These are phyloP conservation scores for Scheffersomyces illinoinensis DNA, from an alignment of 1,139 yeast genomes.

Conservation along the genomic window DNA sequence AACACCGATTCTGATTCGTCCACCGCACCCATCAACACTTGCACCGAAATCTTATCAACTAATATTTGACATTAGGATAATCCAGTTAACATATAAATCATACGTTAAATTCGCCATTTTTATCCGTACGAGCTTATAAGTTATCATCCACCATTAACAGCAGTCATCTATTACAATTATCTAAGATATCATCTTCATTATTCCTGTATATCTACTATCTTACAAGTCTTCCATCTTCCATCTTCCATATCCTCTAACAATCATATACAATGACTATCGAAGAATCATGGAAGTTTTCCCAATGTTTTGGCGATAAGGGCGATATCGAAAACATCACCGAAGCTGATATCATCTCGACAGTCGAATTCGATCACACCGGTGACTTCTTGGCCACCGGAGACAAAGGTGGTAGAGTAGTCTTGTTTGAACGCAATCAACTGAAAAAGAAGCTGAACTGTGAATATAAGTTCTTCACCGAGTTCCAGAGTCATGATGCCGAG, in stretches of 20 bases:
- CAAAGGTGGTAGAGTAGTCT: constrained; percentile 95
- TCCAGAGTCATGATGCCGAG: constrained; percentile 98
- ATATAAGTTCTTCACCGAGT: constrained; percentile 93
- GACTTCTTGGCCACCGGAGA: constrained; percentile 97
- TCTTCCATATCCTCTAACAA: background rate
- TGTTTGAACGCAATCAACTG: constrained; percentile 84
- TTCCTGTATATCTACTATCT: background rate
- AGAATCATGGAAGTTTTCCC: constrained; percentile 70
- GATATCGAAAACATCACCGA: constrained; percentile 95
- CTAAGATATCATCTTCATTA: background rate
- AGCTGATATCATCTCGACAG: constrained; percentile 96
- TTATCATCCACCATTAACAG: background rate
- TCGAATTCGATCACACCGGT: constrained; percentile 94
- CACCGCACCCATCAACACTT: background rate
- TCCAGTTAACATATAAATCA: background rate
- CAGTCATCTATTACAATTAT: background rate
- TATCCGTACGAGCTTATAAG: background rate
- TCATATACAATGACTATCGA: constrained; percentile 11
- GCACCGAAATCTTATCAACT: background rate
- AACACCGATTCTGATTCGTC: background rate
- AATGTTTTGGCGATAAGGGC: constrained; percentile 97
- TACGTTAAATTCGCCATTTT: background rate
- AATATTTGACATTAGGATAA: background rate
- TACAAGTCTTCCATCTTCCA: background rate
- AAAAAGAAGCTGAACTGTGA: constrained; percentile 77